phyloP scores from a whole-genome alignment of 2,329 filamentous ascomycete genomes.

The Cladosporium colombiae region DNA sequence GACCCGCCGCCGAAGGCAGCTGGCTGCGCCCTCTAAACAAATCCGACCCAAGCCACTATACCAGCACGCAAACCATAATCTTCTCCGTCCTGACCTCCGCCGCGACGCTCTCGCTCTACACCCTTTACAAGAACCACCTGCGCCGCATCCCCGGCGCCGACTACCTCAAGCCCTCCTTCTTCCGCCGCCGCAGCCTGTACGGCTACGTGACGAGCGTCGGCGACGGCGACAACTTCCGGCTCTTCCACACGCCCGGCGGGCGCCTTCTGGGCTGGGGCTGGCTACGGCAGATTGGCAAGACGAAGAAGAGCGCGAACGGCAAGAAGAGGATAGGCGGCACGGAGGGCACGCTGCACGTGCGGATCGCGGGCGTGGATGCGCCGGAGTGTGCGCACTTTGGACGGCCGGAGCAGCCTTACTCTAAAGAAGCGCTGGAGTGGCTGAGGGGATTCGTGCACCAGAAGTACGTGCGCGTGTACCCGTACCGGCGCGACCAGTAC shows the following conservation, averaged over 20 bases:
- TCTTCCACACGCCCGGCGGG: slow-evolving; percentile 95
- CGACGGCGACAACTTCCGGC: slow-evolving; percentile 91
- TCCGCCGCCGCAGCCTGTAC: slow-evolving; percentile 73
- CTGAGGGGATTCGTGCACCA: slow-evolving; percentile 71
- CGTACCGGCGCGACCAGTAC: slow-evolving; percentile 88
- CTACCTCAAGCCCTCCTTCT: slow-evolving; percentile 73
- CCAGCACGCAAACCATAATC: slow-evolving; percentile 25
- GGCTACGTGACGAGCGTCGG: slow-evolving; percentile 91
- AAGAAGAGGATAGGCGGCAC: slow-evolving; percentile 49
- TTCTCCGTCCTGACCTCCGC: slow-evolving; percentile 54
- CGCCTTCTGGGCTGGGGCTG: slow-evolving; percentile 80
- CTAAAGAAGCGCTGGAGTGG: slow-evolving; percentile 78
- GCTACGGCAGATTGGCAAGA: slow-evolving; percentile 27
- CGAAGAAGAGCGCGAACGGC: slow-evolving; percentile 25
- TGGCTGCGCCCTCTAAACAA: slow-evolving; percentile 16
- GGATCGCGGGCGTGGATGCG: slow-evolving; percentile 89
- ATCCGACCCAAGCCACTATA: slow-evolving; percentile 19
- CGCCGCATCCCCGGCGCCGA: slow-evolving; percentile 78
- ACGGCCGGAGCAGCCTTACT: slow-evolving; percentile 78
- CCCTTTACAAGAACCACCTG: slow-evolving; percentile 70
- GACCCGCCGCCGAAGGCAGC: slow-evolving; percentile 1
- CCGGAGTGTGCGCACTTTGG: slow-evolving; percentile 94
- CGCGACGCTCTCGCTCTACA: slow-evolving; percentile 55
- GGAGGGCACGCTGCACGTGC: slow-evolving; percentile 67
- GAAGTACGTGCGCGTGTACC: slow-evolving; percentile 74